phyloP scores from a whole-genome alignment of 2,329 filamentous ascomycete genomes.

The Chrysoporthe cubensis region DNA sequence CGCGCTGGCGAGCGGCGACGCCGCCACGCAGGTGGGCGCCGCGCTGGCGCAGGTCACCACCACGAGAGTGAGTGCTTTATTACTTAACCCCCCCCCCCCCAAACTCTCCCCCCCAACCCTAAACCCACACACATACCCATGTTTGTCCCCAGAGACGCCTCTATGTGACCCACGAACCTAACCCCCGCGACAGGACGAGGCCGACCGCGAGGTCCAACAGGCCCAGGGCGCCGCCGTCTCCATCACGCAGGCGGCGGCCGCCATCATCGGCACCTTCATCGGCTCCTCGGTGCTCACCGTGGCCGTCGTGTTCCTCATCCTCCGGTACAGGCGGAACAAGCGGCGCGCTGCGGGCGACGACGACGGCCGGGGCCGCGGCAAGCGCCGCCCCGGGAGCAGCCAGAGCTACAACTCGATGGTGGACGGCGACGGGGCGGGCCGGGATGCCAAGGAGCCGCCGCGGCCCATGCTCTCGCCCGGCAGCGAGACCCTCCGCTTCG shows the following conservation, averaged over 20 bases:
- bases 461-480: neutral
- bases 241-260: conserved; percentile 46
- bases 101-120: neutral
- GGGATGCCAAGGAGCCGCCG: conserved; percentile 35
- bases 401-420: conserved; percentile 29
- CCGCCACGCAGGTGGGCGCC: conserved; percentile 35
- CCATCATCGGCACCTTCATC: conserved; percentile 47
- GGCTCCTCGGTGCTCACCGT: conserved; percentile 47
- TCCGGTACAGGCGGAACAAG: conserved; percentile 32
- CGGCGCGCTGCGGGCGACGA: conserved; percentile 14
- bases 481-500: no score
- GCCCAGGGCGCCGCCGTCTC: conserved; percentile 46
- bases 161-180: neutral
- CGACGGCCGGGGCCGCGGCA: conserved; percentile 31
- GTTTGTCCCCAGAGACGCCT: no score
- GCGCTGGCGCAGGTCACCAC: conserved; percentile 39
- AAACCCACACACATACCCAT: no score
- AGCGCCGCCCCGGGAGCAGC: conserved; percentile 19
- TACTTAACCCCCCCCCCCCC: neutral
- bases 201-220: conserved; percentile 37
- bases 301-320: conserved; percentile 38
- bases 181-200: conserved; percentile 34
- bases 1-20: conserved; percentile 34
- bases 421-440: conserved; percentile 11
- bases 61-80: conserved; percentile 34